A percentile compares a stretch with the other conserved stretches of the same genome.
Conservation (phyloP, 257 asterid genomes). For the Mentha longifolia region DNA sequence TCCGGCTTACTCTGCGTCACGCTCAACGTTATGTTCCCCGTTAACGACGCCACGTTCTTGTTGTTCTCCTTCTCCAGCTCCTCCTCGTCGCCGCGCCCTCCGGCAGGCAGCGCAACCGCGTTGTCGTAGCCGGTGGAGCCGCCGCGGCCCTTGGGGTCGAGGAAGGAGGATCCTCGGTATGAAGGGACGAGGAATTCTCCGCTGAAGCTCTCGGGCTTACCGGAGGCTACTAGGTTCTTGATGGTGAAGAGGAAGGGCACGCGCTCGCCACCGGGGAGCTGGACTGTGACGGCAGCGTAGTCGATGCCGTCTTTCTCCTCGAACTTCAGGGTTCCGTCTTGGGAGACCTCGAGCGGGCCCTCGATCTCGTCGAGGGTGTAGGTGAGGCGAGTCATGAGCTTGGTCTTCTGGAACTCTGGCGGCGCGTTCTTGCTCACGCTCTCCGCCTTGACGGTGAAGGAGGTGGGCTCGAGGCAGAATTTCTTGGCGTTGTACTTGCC, state of each 20-base stretch:
- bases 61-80: slow-evolving; percentile 86
- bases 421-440: slow-evolving; percentile 78
- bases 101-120: slow-evolving; percentile 98
- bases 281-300: slow-evolving; percentile 97
- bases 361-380: slow-evolving; percentile 98
- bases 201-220: slow-evolving; percentile 68
- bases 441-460: slow-evolving; percentile 97
- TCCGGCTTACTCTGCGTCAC: slow-evolving; percentile 84
- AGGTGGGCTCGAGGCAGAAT: slow-evolving; percentile 93
- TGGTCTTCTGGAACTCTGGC: slow-evolving; percentile 88
- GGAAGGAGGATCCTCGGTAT: slow-evolving; percentile 96
- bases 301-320: slow-evolving; percentile 98
- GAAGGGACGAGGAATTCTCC: slow-evolving; percentile 94
- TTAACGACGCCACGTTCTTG: slow-evolving; percentile 71
- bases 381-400: slow-evolving; percentile 98
- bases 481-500: slow-evolving; percentile 92
- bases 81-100: slow-evolving; percentile 99
- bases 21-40: slow-evolving; percentile 85
- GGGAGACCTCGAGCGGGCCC: slow-evolving; percentile 89
- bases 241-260: slow-evolving; percentile 95
- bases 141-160: slow-evolving; percentile 99
- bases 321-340: slow-evolving; percentile 78
- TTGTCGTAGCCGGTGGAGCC: slow-evolving; percentile 98
- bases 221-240: slow-evolving; percentile 93
- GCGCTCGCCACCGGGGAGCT: slow-evolving; percentile 98